A percentile compares a stretch with the other conserved stretches of the same genome.
Evolutionary conservation across 371 early-diverging fungal species (phyloP).

Genomic region (Zopfochytrium polystomum): DNA sequence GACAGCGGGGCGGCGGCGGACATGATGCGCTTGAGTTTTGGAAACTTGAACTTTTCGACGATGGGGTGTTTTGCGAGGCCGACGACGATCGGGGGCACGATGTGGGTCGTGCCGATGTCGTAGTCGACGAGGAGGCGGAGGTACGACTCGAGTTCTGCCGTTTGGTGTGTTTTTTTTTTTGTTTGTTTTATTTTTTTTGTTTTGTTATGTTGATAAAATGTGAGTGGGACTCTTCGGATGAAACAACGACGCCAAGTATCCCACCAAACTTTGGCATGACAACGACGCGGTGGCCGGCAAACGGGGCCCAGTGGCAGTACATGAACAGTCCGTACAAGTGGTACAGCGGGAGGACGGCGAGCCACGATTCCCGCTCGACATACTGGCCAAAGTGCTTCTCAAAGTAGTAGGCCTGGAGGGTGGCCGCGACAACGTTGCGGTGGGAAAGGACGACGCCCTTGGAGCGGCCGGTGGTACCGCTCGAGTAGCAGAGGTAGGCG

Average conservation of each 20-base stretch:
- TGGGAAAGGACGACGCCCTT: no score
- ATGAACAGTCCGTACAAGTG: slow-evolving; percentile 65
- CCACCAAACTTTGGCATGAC: slow-evolving; percentile 62
- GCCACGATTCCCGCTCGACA: slow-evolving; percentile 30
- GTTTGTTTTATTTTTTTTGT: no score
- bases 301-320: slow-evolving; percentile 15
- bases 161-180: no score
- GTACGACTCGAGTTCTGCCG: no score
- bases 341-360: slow-evolving; percentile 75
- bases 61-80: slow-evolving; percentile 45
- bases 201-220: no score
- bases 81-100: slow-evolving; percentile 75
- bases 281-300: slow-evolving; percentile 43
- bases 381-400: slow-evolving; percentile 2
- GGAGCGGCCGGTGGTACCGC: slow-evolving; percentile 84
- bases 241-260: slow-evolving; percentile 26
- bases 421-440: slow-evolving; percentile 66
- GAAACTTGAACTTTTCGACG: slow-evolving; percentile 63
- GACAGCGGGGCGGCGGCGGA: slow-evolving; percentile 84
- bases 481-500: slow-evolving; percentile 81
- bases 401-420: slow-evolving; percentile 47
- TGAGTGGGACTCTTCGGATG: no score
- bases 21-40: slow-evolving; percentile 56
- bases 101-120: slow-evolving; percentile 62
- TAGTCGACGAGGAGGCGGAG: no score